Evolutionary conservation across 2,329 filamentous ascomycete species (phyloP).

Genomic region (Epichloe festucae): DNA sequence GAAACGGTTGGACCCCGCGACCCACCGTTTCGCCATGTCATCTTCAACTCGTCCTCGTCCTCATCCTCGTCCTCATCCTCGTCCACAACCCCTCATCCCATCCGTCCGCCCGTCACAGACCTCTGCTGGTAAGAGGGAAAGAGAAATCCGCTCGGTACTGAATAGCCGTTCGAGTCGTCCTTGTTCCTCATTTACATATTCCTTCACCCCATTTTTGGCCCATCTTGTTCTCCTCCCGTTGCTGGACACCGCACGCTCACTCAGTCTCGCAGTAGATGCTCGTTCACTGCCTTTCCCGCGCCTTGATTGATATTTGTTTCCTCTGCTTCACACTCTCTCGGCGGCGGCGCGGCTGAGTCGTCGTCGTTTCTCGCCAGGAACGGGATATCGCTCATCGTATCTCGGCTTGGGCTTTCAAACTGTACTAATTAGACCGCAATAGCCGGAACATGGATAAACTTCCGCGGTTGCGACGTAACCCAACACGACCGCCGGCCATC

Average conservation of each 20-base stretch:
- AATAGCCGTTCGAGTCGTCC: neutral
- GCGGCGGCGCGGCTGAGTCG: no score
- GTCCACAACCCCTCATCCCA: neutral
- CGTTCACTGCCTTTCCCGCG: no score
- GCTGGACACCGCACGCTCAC: neutral
- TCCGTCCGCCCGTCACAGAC: neutral
- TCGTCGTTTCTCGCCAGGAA: no score
- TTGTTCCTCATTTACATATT: neutral
- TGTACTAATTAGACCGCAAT: neutral
- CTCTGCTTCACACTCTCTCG: no score
- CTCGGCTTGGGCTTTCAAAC: no score
- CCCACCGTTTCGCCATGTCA: neutral
- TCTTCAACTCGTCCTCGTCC: no score
- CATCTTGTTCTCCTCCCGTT: neutral
- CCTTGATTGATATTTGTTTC: no score
- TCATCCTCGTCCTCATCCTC: no score
- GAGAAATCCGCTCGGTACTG: no score
- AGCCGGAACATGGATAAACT: conserved; percentile 26
- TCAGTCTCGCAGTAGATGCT: neutral
- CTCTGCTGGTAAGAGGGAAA: conserved; percentile 6
- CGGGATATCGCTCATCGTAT: no score
- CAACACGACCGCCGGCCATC: conserved; percentile 27
- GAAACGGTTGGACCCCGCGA: neutral
- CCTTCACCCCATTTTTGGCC: neutral
- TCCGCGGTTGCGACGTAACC: conserved; percentile 29